Base-by-base conservation (phyloP, 139 green algal genomes). In the Coccomyxa sp. region DNA sequence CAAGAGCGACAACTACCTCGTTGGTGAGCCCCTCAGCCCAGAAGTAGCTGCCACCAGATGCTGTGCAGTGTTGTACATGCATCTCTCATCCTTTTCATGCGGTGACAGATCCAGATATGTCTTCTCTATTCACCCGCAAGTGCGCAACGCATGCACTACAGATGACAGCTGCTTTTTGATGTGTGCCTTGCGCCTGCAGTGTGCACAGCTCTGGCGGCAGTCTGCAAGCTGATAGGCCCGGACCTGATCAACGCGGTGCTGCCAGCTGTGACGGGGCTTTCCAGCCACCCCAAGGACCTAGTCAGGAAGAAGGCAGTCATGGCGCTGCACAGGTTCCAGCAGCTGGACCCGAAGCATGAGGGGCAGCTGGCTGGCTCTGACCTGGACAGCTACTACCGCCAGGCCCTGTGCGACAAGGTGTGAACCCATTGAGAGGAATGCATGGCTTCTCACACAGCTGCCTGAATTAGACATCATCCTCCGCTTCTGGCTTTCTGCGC, bases 231-330 rank as follows among this genome's bases (percentile, higher is more conserved):
- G 37, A 94, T 93, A 33, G 90, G 87, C 10, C 82, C 90, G 29
- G 95, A 99, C 75, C 90, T 97, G 27, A 89, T 98, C 41, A 92
- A 90, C 35, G 92, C 94, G 24, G 93, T 98, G 78, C 87, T 95
- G 80, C 87, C 88, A 14, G 39, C 79, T 27, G 79, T 92, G 44
- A 79, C 87, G 12, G 88, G 89, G 34, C 87, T 96, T 50, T 83
- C 97, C 50, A 84, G 55, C 5, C 95, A 98, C 76, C 84, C 87
- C 24, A 86, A 90, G 27, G 93, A 97, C 75, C 70, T 91, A 35
- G 95, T 99, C 31, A 90, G 95, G 75, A 99, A 98, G 80, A 99
- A 99, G 81, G 94, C 96, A 8, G 86, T 98, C 37, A 94, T 99
- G 90, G 94, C 90, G 22, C 85, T 99, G 77, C 92, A 97, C 54